These are phyloP conservation scores for Calonectria honghensis DNA, from an alignment of 2,329 filamentous ascomycete genomes.

Conservation along the genomic window DNA sequence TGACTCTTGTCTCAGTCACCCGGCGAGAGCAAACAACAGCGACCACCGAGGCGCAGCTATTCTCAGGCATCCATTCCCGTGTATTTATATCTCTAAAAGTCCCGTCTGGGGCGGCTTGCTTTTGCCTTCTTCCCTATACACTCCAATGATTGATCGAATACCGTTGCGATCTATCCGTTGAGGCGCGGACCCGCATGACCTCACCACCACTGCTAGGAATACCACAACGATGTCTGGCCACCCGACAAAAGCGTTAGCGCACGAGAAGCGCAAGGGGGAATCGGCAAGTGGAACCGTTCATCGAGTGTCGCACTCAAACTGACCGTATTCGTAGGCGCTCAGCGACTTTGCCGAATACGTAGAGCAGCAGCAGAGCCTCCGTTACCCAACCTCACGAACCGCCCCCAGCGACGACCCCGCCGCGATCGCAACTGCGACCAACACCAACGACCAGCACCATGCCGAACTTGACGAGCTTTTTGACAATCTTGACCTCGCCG, in stretches of 20 bases:
- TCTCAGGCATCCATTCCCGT: conserved; percentile 23
- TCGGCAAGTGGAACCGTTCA: conserved; percentile 72
- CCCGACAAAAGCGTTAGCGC: conserved; percentile 77
- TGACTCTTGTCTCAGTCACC: conserved; percentile 55
- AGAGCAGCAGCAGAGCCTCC: conserved; percentile 90
- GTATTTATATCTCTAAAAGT: conserved; percentile 38
- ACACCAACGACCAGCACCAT: conserved; percentile 70
- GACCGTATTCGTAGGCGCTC: conserved; percentile 74
- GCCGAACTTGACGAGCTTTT: conserved; percentile 95
- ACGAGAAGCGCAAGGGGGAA: conserved; percentile 91
- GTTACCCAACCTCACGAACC: conserved; percentile 70
- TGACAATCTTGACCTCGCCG: conserved; percentile 88
- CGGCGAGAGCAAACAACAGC: conserved; percentile 40
- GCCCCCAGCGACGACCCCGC: conserved; percentile 53
- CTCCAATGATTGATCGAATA: conserved; percentile 58
- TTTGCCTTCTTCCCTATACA: conserved; percentile 23
- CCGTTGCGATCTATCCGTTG: conserved; percentile 41
- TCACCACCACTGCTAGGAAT: conserved; percentile 49
- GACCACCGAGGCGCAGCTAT: conserved; percentile 43
- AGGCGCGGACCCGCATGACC: conserved; percentile 48
- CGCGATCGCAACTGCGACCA: conserved; percentile 56
- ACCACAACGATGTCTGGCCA: conserved; percentile 70
- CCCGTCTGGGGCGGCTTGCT: background rate
- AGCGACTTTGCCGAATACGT: conserved; percentile 99
- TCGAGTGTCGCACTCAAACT: conserved; percentile 20